phyloP scores from a whole-genome alignment of 2,329 filamentous ascomycete genomes.

The Colletotrichum coccodes region DNA sequence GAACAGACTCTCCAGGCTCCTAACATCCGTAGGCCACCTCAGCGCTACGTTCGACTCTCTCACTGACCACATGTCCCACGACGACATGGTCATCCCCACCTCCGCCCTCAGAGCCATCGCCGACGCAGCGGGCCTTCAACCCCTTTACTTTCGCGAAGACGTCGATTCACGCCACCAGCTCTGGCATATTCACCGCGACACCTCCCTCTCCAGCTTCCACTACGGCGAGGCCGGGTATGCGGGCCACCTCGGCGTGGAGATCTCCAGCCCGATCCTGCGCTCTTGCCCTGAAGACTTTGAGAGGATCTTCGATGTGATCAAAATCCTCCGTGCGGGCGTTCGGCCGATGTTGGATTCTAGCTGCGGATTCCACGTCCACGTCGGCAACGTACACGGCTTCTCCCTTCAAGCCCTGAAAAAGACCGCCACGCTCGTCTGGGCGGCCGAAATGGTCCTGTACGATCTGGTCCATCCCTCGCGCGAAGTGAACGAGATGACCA shows the following conservation, averaged over 20 bases:
- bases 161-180: neutral
- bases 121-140: neutral
- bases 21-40: conserved; percentile 2
- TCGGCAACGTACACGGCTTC: conserved; percentile 13
- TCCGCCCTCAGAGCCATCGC: neutral
- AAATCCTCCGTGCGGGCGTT: neutral
- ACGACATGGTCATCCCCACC: neutral
- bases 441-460: conserved; percentile 8
- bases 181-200: conserved; percentile 14
- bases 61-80: neutral
- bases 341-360: neutral
- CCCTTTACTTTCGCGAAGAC: neutral
- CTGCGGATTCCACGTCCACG: conserved; percentile 26
- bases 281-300: neutral
- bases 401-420: conserved; percentile 4
- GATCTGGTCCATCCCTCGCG: conserved; percentile 7
- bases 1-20: neutral
- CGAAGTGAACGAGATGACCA: neutral
- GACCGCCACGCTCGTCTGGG: conserved; percentile 5
- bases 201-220: neutral
- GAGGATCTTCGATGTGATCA: neutral
- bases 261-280: conserved; percentile 17
- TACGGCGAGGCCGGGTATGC: conserved; percentile 6
- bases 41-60: neutral
- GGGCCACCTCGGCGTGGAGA: conserved; percentile 14